Evolutionary conservation across 2,329 filamentous ascomycete species (phyloP).

Genomic region (Cadophora sp.): DNA sequence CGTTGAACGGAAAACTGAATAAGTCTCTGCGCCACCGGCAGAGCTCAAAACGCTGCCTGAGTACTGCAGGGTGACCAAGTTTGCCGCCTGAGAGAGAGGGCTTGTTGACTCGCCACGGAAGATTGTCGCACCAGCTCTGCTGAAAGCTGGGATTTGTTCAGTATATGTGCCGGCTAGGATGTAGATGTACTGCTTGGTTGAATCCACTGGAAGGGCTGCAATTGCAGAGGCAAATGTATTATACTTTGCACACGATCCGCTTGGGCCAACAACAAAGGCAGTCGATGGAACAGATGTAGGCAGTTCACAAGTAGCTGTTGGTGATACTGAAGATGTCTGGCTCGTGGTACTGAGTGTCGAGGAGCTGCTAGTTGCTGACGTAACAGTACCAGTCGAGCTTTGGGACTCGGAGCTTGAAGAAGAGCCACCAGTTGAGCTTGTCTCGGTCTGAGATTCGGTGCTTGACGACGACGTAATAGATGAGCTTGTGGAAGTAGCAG

Average conservation of each 20-base stretch:
- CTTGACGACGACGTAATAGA: constrained; percentile 19
- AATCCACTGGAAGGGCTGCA: constrained; percentile 23
- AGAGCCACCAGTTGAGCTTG: not conserved
- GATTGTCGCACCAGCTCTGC: constrained; percentile 18
- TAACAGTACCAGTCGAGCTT: not conserved
- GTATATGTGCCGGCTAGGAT: constrained; percentile 21
- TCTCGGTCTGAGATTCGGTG: not conserved
- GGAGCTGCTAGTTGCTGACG: not conserved
- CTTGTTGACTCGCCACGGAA: constrained; percentile 21
- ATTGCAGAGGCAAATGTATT: constrained; percentile 51
- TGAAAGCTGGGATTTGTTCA: constrained; percentile 19
- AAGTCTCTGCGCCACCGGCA: constrained; percentile 15
- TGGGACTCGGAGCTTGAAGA: constrained; percentile 10
- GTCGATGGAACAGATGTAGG: constrained; percentile 23
- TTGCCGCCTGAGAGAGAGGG: constrained; percentile 14
- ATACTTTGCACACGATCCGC: constrained; percentile 48
- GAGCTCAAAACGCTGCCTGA: constrained; percentile 18
- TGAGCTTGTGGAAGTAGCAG: constrained; percentile 23
- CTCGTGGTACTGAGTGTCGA: constrained; percentile 10
- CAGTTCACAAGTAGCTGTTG: constrained; percentile 15
- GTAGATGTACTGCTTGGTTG: constrained; percentile 36
- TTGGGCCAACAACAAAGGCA: constrained; percentile 46
- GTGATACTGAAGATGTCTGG: constrained; percentile 22
- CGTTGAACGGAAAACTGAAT: constrained; percentile 16
- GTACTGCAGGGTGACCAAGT: constrained; percentile 16